Percentiles rank a stretch among this genome's conserved stretches.
phyloP scores from a whole-genome alignment of 805 yeast species.

The Cephaloascus fragrans region DNA sequence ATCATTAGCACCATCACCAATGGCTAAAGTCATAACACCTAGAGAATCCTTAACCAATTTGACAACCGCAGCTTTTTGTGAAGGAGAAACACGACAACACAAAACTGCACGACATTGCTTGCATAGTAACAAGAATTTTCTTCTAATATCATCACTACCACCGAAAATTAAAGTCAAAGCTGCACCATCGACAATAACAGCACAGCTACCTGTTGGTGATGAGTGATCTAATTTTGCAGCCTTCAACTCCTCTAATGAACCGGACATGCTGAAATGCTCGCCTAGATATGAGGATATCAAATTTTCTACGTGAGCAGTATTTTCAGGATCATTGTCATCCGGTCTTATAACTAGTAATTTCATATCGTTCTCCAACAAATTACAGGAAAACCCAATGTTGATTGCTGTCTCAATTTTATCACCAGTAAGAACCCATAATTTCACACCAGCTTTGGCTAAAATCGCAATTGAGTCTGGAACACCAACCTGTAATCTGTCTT shows the following conservation, averaged over 20 bases:
- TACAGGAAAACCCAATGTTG: constrained; percentile 81
- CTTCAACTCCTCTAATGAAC: constrained; percentile 47
- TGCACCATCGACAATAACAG: constrained; percentile 73
- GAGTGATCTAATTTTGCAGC: constrained; percentile 46
- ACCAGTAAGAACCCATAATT: constrained; percentile 81
- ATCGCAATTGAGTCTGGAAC: constrained; percentile 73
- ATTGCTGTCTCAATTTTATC: constrained; percentile 88
- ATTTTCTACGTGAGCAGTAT: constrained; percentile 34
- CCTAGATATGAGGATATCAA: constrained; percentile 43
- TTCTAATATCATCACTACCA: constrained; percentile 23
- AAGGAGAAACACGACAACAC: constrained; percentile 84
- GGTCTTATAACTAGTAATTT: constrained; percentile 58
- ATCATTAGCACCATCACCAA: constrained; percentile 86
- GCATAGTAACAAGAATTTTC: constrained; percentile 61
- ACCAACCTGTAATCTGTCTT: constrained; percentile 78
- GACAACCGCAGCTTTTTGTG: constrained; percentile 81
- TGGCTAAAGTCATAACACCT: constrained; percentile 77
- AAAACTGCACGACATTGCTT: constrained; percentile 75
- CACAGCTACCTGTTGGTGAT: constrained; percentile 59
- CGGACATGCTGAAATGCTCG: constrained; percentile 48
- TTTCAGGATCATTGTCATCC: constrained; percentile 43
- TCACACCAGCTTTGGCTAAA: constrained; percentile 68
- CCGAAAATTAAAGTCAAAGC: constrained; percentile 50
- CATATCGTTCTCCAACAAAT: constrained; percentile 67
- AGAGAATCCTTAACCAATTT: constrained; percentile 64